These are phyloP conservation scores for Heritiera fomes DNA, from an alignment of 345 rosid species.

Conservation along the genomic window DNA sequence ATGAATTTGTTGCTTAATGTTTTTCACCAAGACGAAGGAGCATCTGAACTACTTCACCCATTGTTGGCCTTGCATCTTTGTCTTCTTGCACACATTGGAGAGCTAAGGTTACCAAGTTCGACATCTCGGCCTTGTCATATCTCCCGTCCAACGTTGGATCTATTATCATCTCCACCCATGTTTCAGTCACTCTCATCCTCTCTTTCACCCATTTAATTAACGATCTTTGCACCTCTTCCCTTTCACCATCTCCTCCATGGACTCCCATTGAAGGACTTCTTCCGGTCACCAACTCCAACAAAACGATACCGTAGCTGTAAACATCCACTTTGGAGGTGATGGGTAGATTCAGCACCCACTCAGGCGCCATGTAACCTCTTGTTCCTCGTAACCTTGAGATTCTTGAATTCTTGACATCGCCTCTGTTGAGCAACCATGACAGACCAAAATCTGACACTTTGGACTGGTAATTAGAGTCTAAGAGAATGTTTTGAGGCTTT, in stretches of 20 bases:
- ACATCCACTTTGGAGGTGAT: slow-evolving; percentile 48
- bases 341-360: slow-evolving; percentile 27
- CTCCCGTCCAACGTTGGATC: slow-evolving; percentile 22
- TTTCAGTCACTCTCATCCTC: not conserved
- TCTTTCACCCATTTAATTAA: slow-evolving; percentile 15
- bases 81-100: slow-evolving; percentile 28
- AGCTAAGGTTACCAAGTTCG: slow-evolving; percentile 27
- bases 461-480: slow-evolving; percentile 15
- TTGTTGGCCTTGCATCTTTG: slow-evolving; percentile 31
- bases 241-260: not conserved
- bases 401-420: not conserved
- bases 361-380: slow-evolving; percentile 34
- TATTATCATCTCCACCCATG: slow-evolving; percentile 20
- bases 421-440: slow-evolving; percentile 18
- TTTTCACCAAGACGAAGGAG: slow-evolving; percentile 13
- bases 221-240: not conserved
- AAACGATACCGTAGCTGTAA: slow-evolving; percentile 41
- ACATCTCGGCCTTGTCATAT: slow-evolving; percentile 13
- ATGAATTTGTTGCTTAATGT: too few species aligned
- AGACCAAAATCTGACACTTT: slow-evolving; percentile 32
- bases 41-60: slow-evolving; percentile 32
- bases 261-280: not conserved
- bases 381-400: slow-evolving; percentile 32
- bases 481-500: slow-evolving; percentile 34
- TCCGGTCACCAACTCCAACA: slow-evolving; percentile 36